Evolutionary conservation across 2,329 filamentous ascomycete species (phyloP).

Genomic region (Blumeria hordei): DNA sequence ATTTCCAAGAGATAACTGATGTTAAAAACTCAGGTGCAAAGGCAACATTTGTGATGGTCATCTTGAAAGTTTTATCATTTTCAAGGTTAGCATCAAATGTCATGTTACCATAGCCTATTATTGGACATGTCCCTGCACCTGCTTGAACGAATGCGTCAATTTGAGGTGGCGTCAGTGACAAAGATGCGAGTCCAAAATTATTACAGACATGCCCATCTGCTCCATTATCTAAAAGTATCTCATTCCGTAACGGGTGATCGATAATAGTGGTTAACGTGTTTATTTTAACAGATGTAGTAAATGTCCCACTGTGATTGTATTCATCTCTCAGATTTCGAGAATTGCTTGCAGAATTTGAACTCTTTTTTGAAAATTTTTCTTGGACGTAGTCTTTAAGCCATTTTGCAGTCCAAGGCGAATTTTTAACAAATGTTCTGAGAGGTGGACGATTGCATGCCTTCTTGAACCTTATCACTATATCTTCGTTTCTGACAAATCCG

Average conservation of each 20-base stretch:
- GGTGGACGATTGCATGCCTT: not conserved
- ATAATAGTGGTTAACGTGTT: not conserved
- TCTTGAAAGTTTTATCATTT: not conserved
- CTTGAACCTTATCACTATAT: not conserved
- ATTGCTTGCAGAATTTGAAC: not conserved
- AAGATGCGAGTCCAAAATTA: not conserved
- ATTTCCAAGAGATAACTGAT: not conserved
- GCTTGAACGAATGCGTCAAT: not conserved
- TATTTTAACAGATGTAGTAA: not conserved
- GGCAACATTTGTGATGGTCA: not conserved
- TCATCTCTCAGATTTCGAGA: not conserved
- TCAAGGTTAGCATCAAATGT: not conserved
- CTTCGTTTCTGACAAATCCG: not conserved
- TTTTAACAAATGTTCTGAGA: not conserved
- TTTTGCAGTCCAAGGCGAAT: not conserved
- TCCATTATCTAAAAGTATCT: not conserved
- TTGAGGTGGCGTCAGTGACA: not conserved
- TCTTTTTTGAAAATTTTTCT: not conserved
- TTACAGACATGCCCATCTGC: not conserved
- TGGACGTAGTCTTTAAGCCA: not conserved
- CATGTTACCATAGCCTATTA: not conserved
- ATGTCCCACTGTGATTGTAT: not conserved
- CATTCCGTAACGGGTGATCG: too few relatives aligned
- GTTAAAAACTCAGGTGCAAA: not conserved
- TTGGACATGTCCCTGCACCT: not conserved